Evolutionary conservation across 1,139 yeast species (phyloP).

Genomic region (Groenewaldozyma auringiensis): DNA sequence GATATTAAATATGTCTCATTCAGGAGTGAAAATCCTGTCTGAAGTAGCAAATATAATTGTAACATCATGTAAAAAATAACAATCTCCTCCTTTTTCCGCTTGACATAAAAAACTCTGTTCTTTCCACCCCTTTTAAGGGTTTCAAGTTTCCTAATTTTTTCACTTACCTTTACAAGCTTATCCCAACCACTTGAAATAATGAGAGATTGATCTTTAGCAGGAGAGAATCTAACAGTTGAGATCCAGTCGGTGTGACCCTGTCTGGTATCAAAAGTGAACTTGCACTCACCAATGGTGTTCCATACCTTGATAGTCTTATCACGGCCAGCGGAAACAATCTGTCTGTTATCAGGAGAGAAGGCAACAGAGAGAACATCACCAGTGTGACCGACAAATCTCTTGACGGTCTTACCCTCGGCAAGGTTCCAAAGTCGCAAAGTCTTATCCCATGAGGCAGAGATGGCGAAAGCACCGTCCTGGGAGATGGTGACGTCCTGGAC

Average conservation of each 20-base stretch:
- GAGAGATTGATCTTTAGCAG: slow-evolving; percentile 53
- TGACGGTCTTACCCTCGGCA: slow-evolving; percentile 87
- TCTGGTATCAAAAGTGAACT: slow-evolving; percentile 63
- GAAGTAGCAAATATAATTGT: slow-evolving; percentile 95
- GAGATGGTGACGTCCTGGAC: slow-evolving; percentile 97
- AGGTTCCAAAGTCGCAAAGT: slow-evolving; percentile 99
- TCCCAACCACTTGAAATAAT: slow-evolving; percentile 99
- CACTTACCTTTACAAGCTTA: slow-evolving; percentile 97
- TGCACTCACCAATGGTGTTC: slow-evolving; percentile 99
- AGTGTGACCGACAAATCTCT: slow-evolving; percentile 97
- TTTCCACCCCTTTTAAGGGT: not conserved
- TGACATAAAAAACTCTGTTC: not conserved
- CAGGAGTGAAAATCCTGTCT: slow-evolving; percentile 57
- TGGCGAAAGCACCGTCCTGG: slow-evolving; percentile 96
- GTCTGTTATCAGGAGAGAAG: slow-evolving; percentile 94
- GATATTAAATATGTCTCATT: slow-evolving; percentile 94
- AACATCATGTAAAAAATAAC: slow-evolving; percentile 21
- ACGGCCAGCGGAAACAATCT: slow-evolving; percentile 98
- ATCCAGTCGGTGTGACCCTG: slow-evolving; percentile 99
- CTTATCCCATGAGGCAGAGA: slow-evolving; percentile 99
- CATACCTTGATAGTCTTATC: slow-evolving; percentile 99
- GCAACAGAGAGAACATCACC: slow-evolving; percentile 97
- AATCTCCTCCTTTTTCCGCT: too few species aligned
- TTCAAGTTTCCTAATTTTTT: not conserved
- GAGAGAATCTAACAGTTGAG: slow-evolving; percentile 93